A percentile compares a stretch with the other conserved stretches of the same genome.
These are phyloP conservation scores for Eutypella sp. DNA, from an alignment of 2,329 filamentous ascomycete genomes.

Conservation along the genomic window DNA sequence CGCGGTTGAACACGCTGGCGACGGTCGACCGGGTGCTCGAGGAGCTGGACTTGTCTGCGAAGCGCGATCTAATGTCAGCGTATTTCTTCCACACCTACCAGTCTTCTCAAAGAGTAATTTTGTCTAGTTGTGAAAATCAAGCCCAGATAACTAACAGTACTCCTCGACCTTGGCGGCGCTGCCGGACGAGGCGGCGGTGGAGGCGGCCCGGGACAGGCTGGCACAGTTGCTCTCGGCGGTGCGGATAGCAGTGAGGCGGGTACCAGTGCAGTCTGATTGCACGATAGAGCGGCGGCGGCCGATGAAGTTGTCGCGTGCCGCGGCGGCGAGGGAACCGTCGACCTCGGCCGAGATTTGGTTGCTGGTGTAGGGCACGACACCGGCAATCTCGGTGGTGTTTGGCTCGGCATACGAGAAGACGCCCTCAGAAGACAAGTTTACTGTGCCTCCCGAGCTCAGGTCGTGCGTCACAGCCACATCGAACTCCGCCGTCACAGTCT, in stretches of 20 bases:
- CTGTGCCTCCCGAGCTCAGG: slow-evolving; percentile 45
- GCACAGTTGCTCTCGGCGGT: slow-evolving; percentile 51
- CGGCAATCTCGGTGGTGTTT: slow-evolving; percentile 47
- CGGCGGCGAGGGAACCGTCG: slow-evolving; percentile 49
- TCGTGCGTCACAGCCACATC: slow-evolving; percentile 53
- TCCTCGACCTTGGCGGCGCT: slow-evolving; percentile 46
- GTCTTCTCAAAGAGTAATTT: too few species aligned
- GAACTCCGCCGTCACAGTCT: slow-evolving; percentile 48
- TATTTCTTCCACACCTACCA: too few species aligned
- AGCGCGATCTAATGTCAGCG: too few species aligned
- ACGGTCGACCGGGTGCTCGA: slow-evolving; percentile 43
- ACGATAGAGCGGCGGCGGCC: slow-evolving; percentile 47
- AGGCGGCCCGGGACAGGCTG: slow-evolving; percentile 47
- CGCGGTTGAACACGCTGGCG: slow-evolving; percentile 42
- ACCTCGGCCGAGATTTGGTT: slow-evolving; percentile 55
- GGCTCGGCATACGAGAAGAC: slow-evolving; percentile 50
- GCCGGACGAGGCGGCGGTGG: slow-evolving; percentile 45
- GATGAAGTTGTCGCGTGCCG: slow-evolving; percentile 42
- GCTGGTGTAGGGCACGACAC: slow-evolving; percentile 51
- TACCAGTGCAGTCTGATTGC: slow-evolving; percentile 50
- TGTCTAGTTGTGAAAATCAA: background rate
- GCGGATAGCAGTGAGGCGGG: slow-evolving; percentile 37
- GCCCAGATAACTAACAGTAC: slow-evolving; percentile 38
- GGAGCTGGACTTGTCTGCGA: slow-evolving; percentile 49
- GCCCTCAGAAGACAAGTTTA: slow-evolving; percentile 52